These are phyloP conservation scores for Durusdinium trenchii DNA, from an alignment of 73 alveolate species.

Conservation along the genomic window DNA sequence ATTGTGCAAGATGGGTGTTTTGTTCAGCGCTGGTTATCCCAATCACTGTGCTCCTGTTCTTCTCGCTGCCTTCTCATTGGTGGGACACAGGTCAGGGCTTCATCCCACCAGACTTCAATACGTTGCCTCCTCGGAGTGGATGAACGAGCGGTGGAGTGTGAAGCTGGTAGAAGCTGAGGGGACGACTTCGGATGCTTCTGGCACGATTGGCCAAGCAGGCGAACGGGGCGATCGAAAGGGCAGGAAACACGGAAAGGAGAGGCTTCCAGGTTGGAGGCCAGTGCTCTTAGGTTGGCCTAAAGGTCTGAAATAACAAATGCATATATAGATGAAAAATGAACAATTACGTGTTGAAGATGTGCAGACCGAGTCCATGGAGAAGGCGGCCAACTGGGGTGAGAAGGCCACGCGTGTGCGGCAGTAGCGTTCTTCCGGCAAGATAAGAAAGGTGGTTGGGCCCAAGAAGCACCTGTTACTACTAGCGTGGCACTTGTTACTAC, in stretches of 20 bases:
- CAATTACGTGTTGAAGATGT: not conserved
- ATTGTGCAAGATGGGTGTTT: not conserved
- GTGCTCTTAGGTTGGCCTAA: not conserved
- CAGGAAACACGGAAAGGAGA: too few species aligned
- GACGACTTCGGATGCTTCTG: constrained; percentile 50
- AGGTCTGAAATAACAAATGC: not conserved
- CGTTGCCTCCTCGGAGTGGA: not conserved
- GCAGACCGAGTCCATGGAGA: constrained; percentile 89
- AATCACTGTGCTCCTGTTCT: not conserved
- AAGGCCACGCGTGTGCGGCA: constrained; percentile 4
- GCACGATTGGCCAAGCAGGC: constrained; percentile 89
- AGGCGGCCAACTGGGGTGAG: constrained; percentile 74
- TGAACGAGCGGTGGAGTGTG: not conserved
- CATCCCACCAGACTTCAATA: constrained; percentile 84
- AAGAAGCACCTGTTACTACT: too few species aligned
- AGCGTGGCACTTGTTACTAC: too few species aligned
- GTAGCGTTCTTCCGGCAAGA: not conserved
- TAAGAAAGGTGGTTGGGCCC: not conserved
- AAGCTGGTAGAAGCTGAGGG: constrained; percentile 5
- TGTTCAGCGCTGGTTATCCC: not conserved
- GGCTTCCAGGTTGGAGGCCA: too few species aligned
- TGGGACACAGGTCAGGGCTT: constrained; percentile 53
- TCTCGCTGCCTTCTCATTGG: not conserved
- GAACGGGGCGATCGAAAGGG: too few species aligned
- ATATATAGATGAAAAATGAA: too few species aligned